phyloP scores from a whole-genome alignment of 495 filamentous ascomycete genomes.

The Aspergillus cristatus region DNA sequence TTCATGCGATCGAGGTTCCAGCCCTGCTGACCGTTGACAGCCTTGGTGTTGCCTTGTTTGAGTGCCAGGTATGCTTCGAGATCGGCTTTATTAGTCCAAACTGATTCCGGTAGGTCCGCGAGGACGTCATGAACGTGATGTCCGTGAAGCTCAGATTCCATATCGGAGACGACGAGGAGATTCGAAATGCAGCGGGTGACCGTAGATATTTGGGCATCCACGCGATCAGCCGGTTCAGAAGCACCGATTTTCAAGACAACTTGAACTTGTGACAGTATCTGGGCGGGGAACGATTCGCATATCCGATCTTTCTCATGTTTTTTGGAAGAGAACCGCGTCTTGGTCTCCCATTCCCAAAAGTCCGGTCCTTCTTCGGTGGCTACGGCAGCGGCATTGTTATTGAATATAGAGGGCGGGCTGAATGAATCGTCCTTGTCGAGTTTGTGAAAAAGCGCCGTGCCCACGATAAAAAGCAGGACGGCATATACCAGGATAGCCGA shows the following conservation, averaged over 20 bases:
- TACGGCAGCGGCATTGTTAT: no score
- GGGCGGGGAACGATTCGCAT: slow-evolving; percentile 27
- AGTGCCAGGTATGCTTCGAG: slow-evolving; percentile 24
- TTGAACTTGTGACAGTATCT: slow-evolving; percentile 23
- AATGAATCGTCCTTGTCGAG: no score
- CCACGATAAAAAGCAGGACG: no score
- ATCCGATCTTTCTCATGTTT: no score
- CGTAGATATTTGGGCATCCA: slow-evolving; percentile 23
- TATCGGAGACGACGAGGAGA: slow-evolving; percentile 35
- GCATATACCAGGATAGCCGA: no score
- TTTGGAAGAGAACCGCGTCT: slow-evolving; percentile 5
- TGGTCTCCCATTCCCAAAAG: slow-evolving; percentile 9
- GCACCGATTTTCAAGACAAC: slow-evolving; percentile 31
- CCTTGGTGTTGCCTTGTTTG: slow-evolving; percentile 7
- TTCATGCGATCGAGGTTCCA: slow-evolving; percentile 59
- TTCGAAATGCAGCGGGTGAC: slow-evolving; percentile 33
- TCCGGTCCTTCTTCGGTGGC: no score
- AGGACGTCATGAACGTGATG: slow-evolving; percentile 32
- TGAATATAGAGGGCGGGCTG: no score
- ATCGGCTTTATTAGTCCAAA: slow-evolving; percentile 21
- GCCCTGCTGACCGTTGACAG: slow-evolving; percentile 17
- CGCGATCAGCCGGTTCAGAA: slow-evolving; percentile 20
- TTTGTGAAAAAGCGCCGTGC: no score
- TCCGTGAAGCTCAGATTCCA: slow-evolving; percentile 23
- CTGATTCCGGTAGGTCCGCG: slow-evolving; percentile 22